These are phyloP conservation scores for Cyclanthera cordifolia DNA, from an alignment of 306 rosid genomes.

Conservation along the genomic window DNA sequence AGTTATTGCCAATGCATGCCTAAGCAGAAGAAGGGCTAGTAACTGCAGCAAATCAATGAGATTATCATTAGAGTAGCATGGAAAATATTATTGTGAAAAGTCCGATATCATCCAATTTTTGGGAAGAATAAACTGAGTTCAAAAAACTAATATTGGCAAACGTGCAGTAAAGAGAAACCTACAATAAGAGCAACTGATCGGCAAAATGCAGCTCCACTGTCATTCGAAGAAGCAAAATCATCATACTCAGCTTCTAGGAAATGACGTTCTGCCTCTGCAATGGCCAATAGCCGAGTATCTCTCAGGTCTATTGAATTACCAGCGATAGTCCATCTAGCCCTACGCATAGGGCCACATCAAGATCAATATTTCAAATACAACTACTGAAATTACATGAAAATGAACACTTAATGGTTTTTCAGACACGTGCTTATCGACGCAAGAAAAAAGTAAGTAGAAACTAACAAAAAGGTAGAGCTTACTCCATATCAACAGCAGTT, in stretches of 20 bases:
- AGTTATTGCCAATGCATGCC: conserved; percentile 38
- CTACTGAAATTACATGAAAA: neutral
- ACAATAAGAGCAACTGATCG: conserved; percentile 46
- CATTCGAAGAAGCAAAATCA: conserved; percentile 30
- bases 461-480: conserved; percentile 12
- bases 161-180: too few species aligned
- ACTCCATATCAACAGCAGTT: conserved; percentile 37
- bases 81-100: neutral
- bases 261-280: conserved; percentile 51
- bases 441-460: neutral
- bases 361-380: neutral
- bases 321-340: conserved; percentile 41
- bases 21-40: conserved; percentile 45
- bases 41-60: conserved; percentile 21
- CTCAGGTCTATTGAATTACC: conserved; percentile 39
- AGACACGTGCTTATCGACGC: neutral
- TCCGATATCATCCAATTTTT: neutral
- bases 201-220: conserved; percentile 40
- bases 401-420: neutral
- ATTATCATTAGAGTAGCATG: neutral
- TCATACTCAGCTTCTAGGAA: conserved; percentile 41
- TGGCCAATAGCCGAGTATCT: conserved; percentile 42
- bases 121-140: neutral
- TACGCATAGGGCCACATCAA: conserved; percentile 23
- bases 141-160: neutral